Conservation (phyloP, 768 basidiomycete genomes). For the Panellus pusillus region DNA sequence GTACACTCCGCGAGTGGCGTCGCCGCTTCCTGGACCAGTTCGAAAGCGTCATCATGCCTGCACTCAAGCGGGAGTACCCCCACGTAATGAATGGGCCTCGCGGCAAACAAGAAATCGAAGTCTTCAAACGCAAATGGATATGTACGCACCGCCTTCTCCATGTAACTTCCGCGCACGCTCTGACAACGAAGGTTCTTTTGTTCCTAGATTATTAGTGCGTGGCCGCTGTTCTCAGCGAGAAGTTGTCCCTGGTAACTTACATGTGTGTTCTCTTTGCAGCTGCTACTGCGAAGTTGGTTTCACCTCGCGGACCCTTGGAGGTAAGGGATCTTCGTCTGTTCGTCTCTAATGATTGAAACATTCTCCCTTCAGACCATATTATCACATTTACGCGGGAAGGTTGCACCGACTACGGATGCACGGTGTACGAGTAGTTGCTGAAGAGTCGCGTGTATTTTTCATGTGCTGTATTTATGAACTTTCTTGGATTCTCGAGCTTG, state of each 20-base stretch:
- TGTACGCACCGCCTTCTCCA: slow-evolving; percentile 42
- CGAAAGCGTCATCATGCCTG: slow-evolving; percentile 56
- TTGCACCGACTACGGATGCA: slow-evolving; percentile 56
- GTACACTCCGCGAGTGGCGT: slow-evolving; percentile 80
- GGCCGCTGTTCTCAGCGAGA: neutral
- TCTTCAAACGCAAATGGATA: slow-evolving; percentile 75
- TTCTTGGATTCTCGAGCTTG: too few relatives aligned
- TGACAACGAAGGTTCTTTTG: neutral
- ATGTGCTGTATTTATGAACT: too few relatives aligned
- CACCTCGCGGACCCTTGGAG: slow-evolving; percentile 62
- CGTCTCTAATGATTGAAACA: neutral
- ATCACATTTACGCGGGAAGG: slow-evolving; percentile 67
- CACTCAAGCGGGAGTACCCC: slow-evolving; percentile 60
- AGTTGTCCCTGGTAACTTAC: neutral
- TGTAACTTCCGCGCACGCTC: neutral
- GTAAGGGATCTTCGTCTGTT: slow-evolving; percentile 28
- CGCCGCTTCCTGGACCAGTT: slow-evolving; percentile 59
- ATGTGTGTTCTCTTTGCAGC: slow-evolving; percentile 32
- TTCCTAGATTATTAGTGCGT: slow-evolving; percentile 50
- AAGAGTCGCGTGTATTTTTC: too few relatives aligned
- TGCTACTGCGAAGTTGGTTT: slow-evolving; percentile 78
- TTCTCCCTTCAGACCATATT: slow-evolving; percentile 51
- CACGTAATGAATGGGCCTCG: slow-evolving; percentile 46
- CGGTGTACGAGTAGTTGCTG: slow-evolving; percentile 31
- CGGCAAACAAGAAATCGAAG: slow-evolving; percentile 59